Evolutionary conservation across 352 stramenopile species (phyloP).

Genomic region (Phytopythium ostracodes): DNA sequence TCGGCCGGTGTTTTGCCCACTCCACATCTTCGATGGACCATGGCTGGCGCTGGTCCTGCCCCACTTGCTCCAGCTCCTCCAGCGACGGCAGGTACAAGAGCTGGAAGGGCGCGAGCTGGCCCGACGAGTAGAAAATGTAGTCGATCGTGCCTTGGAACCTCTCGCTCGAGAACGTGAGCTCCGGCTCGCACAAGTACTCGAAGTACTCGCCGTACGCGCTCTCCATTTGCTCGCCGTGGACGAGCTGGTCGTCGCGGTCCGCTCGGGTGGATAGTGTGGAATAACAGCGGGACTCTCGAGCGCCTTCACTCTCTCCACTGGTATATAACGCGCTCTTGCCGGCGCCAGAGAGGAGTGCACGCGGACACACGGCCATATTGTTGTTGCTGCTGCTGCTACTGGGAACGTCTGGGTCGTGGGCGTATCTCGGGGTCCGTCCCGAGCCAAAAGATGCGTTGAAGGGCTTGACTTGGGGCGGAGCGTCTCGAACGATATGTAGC

Average conservation of each 20-base stretch:
- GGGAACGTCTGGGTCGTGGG: constrained; percentile 12
- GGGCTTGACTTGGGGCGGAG: constrained; percentile 44
- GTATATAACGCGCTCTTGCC: neutral
- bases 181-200: constrained; percentile 51
- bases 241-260: constrained; percentile 43
- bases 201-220: constrained; percentile 68
- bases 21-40: constrained; percentile 22
- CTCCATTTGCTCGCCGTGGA: constrained; percentile 62
- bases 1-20: constrained; percentile 35
- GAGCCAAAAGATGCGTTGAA: constrained; percentile 52
- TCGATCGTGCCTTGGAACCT: constrained; percentile 63
- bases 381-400: constrained; percentile 7
- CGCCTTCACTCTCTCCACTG: constrained; percentile 8
- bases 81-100: constrained; percentile 51
- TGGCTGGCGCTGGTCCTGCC: constrained; percentile 30
- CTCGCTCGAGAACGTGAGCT: constrained; percentile 65
- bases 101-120: constrained; percentile 46
- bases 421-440: constrained; percentile 61
- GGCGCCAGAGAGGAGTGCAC: constrained; percentile 18
- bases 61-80: constrained; percentile 31
- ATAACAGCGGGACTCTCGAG: constrained; percentile 25
- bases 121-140: constrained; percentile 81
- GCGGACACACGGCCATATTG: constrained; percentile 37
- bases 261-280: constrained; percentile 28
- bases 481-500: constrained; percentile 30